phyloP scores from a whole-genome alignment of 1,139 yeast species.

The Kodamaea sp. region DNA sequence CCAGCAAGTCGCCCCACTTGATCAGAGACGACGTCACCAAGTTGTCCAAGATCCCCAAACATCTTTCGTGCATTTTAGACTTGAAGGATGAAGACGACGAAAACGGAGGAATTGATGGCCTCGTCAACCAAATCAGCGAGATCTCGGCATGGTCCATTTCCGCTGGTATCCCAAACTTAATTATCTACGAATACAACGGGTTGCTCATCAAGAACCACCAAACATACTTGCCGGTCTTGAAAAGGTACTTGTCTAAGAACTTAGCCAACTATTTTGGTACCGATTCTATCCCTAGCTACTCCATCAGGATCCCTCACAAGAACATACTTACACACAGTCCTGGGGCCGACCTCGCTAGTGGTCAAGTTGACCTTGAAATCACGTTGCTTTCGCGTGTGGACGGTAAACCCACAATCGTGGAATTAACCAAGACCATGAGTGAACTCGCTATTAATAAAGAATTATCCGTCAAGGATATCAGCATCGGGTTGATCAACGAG shows the following conservation, averaged over 20 bases:
- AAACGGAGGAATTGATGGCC: slow-evolving; percentile 85
- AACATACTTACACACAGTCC: slow-evolving; percentile 49
- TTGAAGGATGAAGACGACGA: slow-evolving; percentile 76
- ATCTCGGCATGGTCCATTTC: slow-evolving; percentile 85
- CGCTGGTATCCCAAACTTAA: slow-evolving; percentile 71
- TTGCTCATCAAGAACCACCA: slow-evolving; percentile 46
- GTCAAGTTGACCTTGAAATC: slow-evolving; percentile 55
- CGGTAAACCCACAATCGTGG: slow-evolving; percentile 89
- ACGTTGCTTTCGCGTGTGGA: slow-evolving; percentile 72
- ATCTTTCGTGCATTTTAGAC: slow-evolving; percentile 71
- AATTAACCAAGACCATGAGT: slow-evolving; percentile 83
- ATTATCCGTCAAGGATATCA: slow-evolving; percentile 65
- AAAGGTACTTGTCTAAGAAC: slow-evolving; percentile 59
- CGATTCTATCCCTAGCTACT: slow-evolving; percentile 61
- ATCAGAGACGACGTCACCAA: slow-evolving; percentile 80
- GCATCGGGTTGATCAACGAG: slow-evolving; percentile 70
- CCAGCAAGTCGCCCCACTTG: slow-evolving; percentile 81
- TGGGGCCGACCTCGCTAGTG: slow-evolving; percentile 27
- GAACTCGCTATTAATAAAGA: slow-evolving; percentile 67
- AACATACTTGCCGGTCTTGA: slow-evolving; percentile 50
- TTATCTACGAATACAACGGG: slow-evolving; percentile 83
- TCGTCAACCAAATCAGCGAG: slow-evolving; percentile 76
- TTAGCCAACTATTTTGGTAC: slow-evolving; percentile 76
- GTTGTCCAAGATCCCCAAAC: slow-evolving; percentile 73
- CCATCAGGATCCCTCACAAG: slow-evolving; percentile 62